These are phyloP conservation scores for Boletus sp. DNA, from an alignment of 768 basidiomycete species.

Conservation along the genomic window DNA sequence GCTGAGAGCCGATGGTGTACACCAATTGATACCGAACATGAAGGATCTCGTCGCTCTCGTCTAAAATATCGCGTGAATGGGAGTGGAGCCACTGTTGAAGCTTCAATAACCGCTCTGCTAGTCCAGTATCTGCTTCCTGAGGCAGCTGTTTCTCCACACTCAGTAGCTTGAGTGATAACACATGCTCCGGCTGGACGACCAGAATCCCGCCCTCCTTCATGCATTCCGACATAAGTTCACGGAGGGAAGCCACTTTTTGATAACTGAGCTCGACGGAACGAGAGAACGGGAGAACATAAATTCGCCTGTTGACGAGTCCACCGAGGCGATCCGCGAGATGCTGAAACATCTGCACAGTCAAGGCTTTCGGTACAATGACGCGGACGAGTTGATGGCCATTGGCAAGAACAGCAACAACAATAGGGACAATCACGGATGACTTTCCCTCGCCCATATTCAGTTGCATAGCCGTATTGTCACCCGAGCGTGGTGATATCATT, in stretches of 20 bases:
- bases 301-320: conserved; percentile 42
- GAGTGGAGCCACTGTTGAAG: conserved; percentile 18
- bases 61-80: neutral
- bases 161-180: neutral
- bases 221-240: conserved; percentile 28
- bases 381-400: conserved; percentile 42
- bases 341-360: conserved; percentile 46
- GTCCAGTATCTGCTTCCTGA: conserved; percentile 7
- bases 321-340: conserved; percentile 40
- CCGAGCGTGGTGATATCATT: conserved; percentile 41
- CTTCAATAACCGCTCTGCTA: conserved; percentile 18
- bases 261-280: conserved; percentile 22
- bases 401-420: conserved; percentile 40
- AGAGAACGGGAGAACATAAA: conserved; percentile 49
- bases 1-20: conserved; percentile 39
- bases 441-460: conserved; percentile 62
- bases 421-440: conserved; percentile 44
- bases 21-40: conserved; percentile 47
- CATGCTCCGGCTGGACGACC: conserved; percentile 36
- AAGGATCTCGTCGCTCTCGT: conserved; percentile 36
- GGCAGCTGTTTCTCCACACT: conserved; percentile 9
- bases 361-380: conserved; percentile 46
- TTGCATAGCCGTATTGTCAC: conserved; percentile 41
- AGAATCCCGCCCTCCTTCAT: conserved; percentile 38
- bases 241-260: neutral